Percentiles rank a stretch among this genome's conserved stretches.
Evolutionary conservation across 140 eudicot species (phyloP).

Genomic region (Ambrosia hybrid): DNA sequence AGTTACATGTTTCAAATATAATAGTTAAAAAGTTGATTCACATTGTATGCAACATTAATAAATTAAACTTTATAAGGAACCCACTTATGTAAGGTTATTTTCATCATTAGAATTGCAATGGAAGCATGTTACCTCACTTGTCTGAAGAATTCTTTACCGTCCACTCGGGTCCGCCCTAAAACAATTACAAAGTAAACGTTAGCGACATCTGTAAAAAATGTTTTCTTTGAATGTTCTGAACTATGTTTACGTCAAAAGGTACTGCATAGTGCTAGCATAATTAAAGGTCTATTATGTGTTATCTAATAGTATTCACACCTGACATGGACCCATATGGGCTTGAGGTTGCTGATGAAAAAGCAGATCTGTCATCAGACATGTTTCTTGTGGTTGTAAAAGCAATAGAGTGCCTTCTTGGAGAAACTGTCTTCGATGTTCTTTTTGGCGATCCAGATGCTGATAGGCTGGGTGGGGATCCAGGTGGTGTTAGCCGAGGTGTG

Average conservation of each 20-base stretch:
- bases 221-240: slow-evolving; percentile 5
- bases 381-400: slow-evolving; percentile 63
- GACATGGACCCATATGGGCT: slow-evolving; percentile 65
- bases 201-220: background rate
- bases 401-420: slow-evolving; percentile 85
- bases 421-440: slow-evolving; percentile 60
- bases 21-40: slow-evolving; percentile 1
- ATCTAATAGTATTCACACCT: slow-evolving; percentile 52
- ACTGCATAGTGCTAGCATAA: background rate
- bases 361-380: slow-evolving; percentile 61
- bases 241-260: slow-evolving; percentile 10
- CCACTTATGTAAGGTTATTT: slow-evolving; percentile 3
- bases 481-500: slow-evolving; percentile 89
- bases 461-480: slow-evolving; percentile 78
- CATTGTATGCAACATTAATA: background rate
- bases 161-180: slow-evolving; percentile 88
- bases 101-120: slow-evolving; percentile 9
- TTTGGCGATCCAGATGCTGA: slow-evolving; percentile 85
- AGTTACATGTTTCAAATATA: slow-evolving; percentile 2
- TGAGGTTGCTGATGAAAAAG: slow-evolving; percentile 56
- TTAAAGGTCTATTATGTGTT: slow-evolving; percentile 42
- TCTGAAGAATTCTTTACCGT: slow-evolving; percentile 95
- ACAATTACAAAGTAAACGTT: slow-evolving; percentile 31
- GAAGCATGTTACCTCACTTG: slow-evolving; percentile 85
- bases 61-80: background rate